Base-by-base conservation (phyloP, 176 grass and related monocot genomes). In the Oryza meyeriana region DNA sequence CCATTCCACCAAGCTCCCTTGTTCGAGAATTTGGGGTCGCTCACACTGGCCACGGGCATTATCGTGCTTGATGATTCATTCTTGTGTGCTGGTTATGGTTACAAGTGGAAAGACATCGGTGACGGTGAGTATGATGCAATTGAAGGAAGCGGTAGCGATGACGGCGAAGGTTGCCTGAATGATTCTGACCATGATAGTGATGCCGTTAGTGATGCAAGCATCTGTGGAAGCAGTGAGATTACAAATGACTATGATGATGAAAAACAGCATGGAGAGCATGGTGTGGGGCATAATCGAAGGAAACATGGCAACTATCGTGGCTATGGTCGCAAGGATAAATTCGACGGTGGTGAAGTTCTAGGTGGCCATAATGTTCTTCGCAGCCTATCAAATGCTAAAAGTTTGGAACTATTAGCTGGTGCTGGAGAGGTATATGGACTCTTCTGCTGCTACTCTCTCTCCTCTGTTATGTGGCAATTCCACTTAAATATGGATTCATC, bases 401-500 rank as follows among this genome's bases (percentile, higher is more conserved):
- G n/a, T 69, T 59, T 87, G 48, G 85, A 87, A 64, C 63, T 87
- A 16, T 61, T 87, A 24, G 85, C 61, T 75, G 22, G 26, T 68
- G 26, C 26, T 31, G 47, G 47, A 34, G 77, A 86, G 77, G 70
- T 86, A 86, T 66, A 67, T 0, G 35, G 6, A 2, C 6, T 27
- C 5, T 26, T 58, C 44, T 78, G 36, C 22, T 69, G 16, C 33
- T 47, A 2, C 40, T 36, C 35, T 11, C 9, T 38, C 44, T 47
- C 12, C 17, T 18, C 30, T 47, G 34, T 20, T 58, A 61, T 29
- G 1, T 48, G 45, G 4, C 45, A 48, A 48, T 48, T 6, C 4
- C 45, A 14, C 45, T 48, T 48, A 48, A 48, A 48, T 48, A 48
- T 48, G 45, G 4, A 17, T 48, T 17, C 16, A 18, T 18, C 3